Conservation (phyloP, 805 yeast genomes). For the Saturnispora sekii region DNA sequence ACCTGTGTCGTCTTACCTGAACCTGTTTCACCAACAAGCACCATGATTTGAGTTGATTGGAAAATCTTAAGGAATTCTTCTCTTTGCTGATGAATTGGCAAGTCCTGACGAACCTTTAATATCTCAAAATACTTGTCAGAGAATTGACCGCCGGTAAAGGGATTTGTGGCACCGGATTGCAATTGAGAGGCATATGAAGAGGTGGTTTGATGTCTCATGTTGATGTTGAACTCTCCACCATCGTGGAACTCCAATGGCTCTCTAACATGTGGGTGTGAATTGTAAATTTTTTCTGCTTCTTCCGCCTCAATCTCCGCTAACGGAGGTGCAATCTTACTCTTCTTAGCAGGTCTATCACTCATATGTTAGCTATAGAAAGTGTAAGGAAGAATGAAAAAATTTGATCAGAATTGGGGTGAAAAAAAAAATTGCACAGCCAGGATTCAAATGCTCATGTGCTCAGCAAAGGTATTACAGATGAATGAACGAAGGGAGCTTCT, state of each 20-base stretch:
- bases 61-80: slow-evolving; percentile 77
- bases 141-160: slow-evolving; percentile 66
- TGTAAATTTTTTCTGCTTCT: slow-evolving; percentile 40
- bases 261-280: slow-evolving; percentile 34
- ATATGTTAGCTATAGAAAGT: slow-evolving; percentile 9
- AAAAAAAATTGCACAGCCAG: neutral
- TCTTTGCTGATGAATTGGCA: slow-evolving; percentile 93
- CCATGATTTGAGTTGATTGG: slow-evolving; percentile 89
- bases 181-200: slow-evolving; percentile 49
- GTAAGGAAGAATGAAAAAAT: neutral
- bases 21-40: slow-evolving; percentile 98
- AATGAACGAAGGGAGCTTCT: no score
- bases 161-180: slow-evolving; percentile 54
- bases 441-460: no score
- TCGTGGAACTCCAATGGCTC: slow-evolving; percentile 44
- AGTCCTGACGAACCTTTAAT: slow-evolving; percentile 65
- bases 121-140: slow-evolving; percentile 67
- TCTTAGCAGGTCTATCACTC: slow-evolving; percentile 36
- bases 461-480: no score
- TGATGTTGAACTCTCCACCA: slow-evolving; percentile 51
- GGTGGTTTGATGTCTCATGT: slow-evolving; percentile 55
- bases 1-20: slow-evolving; percentile 98
- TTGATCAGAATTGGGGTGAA: neutral
- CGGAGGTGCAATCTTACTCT: slow-evolving; percentile 44
- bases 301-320: slow-evolving; percentile 61